phyloP scores from a whole-genome alignment of 169 alveolate species.

The Cryptosporidium meleagridis region DNA sequence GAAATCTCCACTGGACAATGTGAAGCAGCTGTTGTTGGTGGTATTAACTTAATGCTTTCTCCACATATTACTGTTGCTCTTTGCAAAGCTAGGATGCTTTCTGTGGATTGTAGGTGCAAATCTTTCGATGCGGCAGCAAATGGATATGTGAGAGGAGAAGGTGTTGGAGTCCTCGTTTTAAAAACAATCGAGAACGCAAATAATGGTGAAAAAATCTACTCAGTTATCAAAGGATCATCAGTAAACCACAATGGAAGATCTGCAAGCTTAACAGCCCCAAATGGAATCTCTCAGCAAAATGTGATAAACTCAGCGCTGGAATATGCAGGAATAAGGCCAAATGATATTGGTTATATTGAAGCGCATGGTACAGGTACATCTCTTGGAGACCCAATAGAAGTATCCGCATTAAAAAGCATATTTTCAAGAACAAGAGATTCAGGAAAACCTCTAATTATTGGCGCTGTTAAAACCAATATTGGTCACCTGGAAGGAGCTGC shows the following conservation, averaged over 20 bases:
- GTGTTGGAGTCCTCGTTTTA: conserved; percentile 79
- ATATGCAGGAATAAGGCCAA: conserved; percentile 76
- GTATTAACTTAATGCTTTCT: conserved; percentile 83
- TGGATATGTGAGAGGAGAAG: conserved; percentile 85
- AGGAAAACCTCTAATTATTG: conserved; percentile 82
- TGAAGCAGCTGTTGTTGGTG: conserved; percentile 81
- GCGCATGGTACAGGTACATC: conserved; percentile 86
- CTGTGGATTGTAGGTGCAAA: conserved; percentile 83
- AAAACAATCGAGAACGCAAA: conserved; percentile 76
- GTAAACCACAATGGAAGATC: conserved; percentile 84
- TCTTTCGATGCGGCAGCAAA: conserved; percentile 84
- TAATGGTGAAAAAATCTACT: conserved; percentile 70
- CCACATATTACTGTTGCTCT: conserved; percentile 85
- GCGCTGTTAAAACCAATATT: conserved; percentile 85
- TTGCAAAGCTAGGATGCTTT: conserved; percentile 84
- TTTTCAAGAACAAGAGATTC: conserved; percentile 78
- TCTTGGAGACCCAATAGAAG: conserved; percentile 84
- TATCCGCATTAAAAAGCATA: conserved; percentile 79
- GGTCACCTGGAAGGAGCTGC: conserved; percentile 88
- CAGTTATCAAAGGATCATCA: conserved; percentile 81
- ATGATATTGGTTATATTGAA: conserved; percentile 78
- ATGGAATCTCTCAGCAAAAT: conserved; percentile 83
- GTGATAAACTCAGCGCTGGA: conserved; percentile 81
- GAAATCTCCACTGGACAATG: conserved; percentile 80
- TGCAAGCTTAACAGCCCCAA: conserved; percentile 84